phyloP scores from a whole-genome alignment of 768 basidiomycete genomes.

The Lyophyllum shimeji region DNA sequence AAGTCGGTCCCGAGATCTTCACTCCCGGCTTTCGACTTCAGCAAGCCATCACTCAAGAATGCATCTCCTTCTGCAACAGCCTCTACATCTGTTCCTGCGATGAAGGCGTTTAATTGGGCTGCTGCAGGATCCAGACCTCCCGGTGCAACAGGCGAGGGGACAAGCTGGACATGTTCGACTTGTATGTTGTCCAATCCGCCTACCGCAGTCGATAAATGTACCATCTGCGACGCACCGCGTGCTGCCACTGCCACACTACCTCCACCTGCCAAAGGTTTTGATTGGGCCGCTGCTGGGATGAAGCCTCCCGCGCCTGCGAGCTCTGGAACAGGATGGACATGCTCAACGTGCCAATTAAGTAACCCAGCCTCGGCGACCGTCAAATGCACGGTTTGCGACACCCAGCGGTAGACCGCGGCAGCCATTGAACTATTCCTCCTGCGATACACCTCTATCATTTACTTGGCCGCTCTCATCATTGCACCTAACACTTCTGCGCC shows the following conservation, averaged over 20 bases:
- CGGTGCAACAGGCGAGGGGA: neutral
- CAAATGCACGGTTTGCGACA: conserved; percentile 49
- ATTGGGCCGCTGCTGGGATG: conserved; percentile 63
- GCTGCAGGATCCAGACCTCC: conserved; percentile 13
- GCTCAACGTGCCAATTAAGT: conserved; percentile 48
- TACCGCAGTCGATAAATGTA: conserved; percentile 9
- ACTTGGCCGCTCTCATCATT: neutral
- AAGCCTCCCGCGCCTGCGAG: conserved; percentile 38
- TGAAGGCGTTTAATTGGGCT: conserved; percentile 15
- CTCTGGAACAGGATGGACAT: conserved; percentile 49
- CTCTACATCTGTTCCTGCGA: neutral
- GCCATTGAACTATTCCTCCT: neutral
- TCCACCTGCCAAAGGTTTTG: conserved; percentile 40
- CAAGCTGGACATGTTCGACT: conserved; percentile 11
- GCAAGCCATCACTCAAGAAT: neutral
- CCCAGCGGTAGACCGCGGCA: conserved; percentile 27
- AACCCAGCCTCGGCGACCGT: conserved; percentile 43
- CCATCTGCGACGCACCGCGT: conserved; percentile 1
- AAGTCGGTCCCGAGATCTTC: conserved; percentile 35
- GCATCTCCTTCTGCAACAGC: neutral
- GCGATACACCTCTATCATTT: neutral
- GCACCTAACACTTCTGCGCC: neutral
- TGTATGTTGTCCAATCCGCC: conserved; percentile 11
- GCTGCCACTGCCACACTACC: conserved; percentile 8
- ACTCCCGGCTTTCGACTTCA: conserved; percentile 47